Evolutionary conservation across 257 asterid species (phyloP), one percentile per base, ranked within the genome.

Genomic region (Craterostigma plantagineum): DNA sequence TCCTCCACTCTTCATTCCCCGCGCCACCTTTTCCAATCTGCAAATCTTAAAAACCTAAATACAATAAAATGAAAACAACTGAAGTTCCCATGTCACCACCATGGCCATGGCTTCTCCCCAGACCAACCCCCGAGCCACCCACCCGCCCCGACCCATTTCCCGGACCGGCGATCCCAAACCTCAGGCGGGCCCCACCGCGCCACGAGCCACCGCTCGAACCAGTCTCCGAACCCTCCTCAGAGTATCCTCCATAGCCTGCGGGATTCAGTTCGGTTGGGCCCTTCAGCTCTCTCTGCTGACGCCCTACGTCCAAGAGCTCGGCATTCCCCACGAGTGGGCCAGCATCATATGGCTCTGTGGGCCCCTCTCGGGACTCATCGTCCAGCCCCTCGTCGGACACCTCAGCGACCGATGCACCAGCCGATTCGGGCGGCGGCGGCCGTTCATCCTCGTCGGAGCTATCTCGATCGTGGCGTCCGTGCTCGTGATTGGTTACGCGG

Each of bases 261-360:
- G 96, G 18, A 81, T 86, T 12, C 96, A 86, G 61, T 86, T 81
- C 60, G 96, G 96, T 0, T 86, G 96, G 96, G 96, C 96, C 8
- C 57, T 86, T 17, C 94, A 85, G 47, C 60, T 76, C 2, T 79
- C 91, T 0, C 57, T 79, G 0, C 51, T 79, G 8, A 75, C 90
- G 0, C 92, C 92, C 0, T 79, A 79, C 49, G 83, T 75, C 7
- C 92, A 79, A 38, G 81, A 79, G 50, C 79, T 79, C 16, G 90
- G 92, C 6, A 70, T 79, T 23, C 81, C 90, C 1, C 92, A 79
- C 63, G 80, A 71, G 0, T 75, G 77, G 76, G 68, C 92, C 1
- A 79, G 92, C n/a, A 67, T 79, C 17, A 79, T 79, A 43, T 79
- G 92, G 92, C 57, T 79, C 0, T 79, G 92, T 49, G 92, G 92